These are phyloP conservation scores for Epichloe amarillans DNA, from an alignment of 2,329 filamentous ascomycete genomes.

Conservation along the genomic window DNA sequence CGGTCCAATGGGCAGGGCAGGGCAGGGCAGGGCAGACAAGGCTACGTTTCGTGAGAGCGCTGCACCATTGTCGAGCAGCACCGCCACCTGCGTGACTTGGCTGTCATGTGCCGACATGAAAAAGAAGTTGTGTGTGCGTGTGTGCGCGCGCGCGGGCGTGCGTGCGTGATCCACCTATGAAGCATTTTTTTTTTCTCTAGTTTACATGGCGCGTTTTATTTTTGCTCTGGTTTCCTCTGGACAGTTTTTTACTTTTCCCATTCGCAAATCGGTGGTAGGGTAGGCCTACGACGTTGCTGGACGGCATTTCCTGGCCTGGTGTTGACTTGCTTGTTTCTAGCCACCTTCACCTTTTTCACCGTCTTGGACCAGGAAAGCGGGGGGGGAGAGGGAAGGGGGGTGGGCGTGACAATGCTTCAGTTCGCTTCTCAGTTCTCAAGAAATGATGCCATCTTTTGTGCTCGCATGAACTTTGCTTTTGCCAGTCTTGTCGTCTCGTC, in stretches of 20 bases:
- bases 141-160: fast-evolving
- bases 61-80: background rate
- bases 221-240: no score
- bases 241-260: background rate
- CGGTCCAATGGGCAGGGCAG: no score
- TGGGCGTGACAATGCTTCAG: no score
- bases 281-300: background rate
- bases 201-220: background rate
- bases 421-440: no score
- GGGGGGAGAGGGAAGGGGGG: background rate
- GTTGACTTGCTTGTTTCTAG: slow-evolving; percentile 4
- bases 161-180: background rate
- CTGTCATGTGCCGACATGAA: background rate
- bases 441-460: no score
- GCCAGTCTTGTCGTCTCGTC: no score
- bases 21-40: no score
- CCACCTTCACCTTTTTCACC: background rate
- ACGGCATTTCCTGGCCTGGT: background rate
- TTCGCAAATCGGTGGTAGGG: background rate
- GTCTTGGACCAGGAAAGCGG: background rate
- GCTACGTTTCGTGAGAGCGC: no score
- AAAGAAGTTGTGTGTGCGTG: background rate
- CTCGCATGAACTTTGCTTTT: no score
- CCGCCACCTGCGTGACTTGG: background rate
- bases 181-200: no score